Percentiles rank a stretch among this genome's conserved stretches.
These are phyloP conservation scores for Rhizopogon vesiculosus DNA, from an alignment of 768 basidiomycete genomes.

Conservation along the genomic window DNA sequence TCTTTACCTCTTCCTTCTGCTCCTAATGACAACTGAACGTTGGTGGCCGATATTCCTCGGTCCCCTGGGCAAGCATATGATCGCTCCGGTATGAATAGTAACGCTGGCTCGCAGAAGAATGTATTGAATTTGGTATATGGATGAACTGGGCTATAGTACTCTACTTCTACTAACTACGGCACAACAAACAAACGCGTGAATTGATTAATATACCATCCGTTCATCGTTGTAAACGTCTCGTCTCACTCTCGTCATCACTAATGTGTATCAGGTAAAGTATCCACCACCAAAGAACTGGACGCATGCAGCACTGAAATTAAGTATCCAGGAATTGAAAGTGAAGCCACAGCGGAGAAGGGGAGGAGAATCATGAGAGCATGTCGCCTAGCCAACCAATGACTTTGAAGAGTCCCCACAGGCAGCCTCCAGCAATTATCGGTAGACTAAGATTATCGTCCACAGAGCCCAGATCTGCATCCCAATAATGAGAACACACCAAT, in stretches of 20 bases:
- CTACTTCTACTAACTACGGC: slow-evolving; percentile 1
- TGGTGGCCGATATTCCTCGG: background rate
- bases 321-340: background rate
- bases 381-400: slow-evolving; percentile 30
- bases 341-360: background rate
- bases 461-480: slow-evolving; percentile 63
- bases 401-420: slow-evolving; percentile 53
- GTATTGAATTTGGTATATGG: background rate
- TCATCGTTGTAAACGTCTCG: background rate
- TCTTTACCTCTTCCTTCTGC: background rate
- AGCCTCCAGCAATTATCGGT: slow-evolving; percentile 81
- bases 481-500: slow-evolving; percentile 2
- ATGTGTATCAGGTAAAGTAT: background rate
- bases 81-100: background rate
- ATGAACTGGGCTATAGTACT: background rate
- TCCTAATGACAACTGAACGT: background rate
- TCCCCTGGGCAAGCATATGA: background rate
- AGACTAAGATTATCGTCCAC: slow-evolving; percentile 89
- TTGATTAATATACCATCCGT: background rate
- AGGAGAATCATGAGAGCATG: slow-evolving; percentile 10
- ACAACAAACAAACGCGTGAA: background rate
- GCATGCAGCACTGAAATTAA: background rate
- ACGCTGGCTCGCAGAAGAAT: background rate
- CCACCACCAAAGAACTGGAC: background rate
- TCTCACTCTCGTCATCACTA: background rate